Conservation (phyloP, 2,329 filamentous ascomycete genomes). For the Ophiostoma sp. region DNA sequence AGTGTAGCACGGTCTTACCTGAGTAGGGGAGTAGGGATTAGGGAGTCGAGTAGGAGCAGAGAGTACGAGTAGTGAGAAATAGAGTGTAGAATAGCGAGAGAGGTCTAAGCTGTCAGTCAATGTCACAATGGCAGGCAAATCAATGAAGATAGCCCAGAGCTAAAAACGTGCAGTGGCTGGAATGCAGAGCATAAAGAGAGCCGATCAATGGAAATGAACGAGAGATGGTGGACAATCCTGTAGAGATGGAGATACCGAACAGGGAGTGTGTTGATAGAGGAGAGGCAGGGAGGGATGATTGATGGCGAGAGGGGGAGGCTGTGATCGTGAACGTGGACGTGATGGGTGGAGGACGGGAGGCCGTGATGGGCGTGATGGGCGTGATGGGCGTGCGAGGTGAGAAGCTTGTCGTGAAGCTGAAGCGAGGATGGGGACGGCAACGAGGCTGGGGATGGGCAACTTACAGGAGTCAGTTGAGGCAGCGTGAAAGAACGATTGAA, state of each 20-base stretch:
- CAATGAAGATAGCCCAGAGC: too few relatives aligned
- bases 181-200: slow-evolving; percentile 12
- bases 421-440: too few relatives aligned
- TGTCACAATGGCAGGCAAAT: background rate
- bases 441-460: background rate
- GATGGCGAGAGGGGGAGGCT: background rate
- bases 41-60: background rate
- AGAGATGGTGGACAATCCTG: background rate
- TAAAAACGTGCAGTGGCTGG: slow-evolving; percentile 7
- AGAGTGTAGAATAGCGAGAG: background rate
- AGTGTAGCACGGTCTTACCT: slow-evolving; percentile 11
- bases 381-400: background rate
- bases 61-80: background rate
- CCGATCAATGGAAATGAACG: slow-evolving; percentile 1
- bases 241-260: slow-evolving; percentile 7
- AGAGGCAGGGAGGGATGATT: background rate
- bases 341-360: background rate
- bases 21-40: background rate
- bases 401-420: background rate
- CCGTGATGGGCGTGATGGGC: background rate
- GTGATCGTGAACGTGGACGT: background rate
- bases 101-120: background rate
- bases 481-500: background rate
- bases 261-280: background rate
- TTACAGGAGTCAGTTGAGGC: background rate